These are phyloP conservation scores for Pythium rhizo-oryzae DNA, from an alignment of 352 stramenopile genomes.

Conservation along the genomic window DNA sequence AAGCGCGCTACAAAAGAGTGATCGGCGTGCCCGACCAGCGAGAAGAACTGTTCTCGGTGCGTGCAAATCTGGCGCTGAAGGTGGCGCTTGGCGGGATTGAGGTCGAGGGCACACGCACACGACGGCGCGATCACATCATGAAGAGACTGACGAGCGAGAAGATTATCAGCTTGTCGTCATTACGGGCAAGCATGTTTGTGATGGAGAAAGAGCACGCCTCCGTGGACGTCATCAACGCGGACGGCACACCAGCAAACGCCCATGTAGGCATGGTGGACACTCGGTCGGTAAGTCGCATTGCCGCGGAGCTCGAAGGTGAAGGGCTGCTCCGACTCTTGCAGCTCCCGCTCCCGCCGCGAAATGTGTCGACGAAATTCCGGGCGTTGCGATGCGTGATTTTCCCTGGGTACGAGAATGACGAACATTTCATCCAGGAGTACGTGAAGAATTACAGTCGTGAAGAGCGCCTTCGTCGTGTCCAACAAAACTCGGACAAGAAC, in stretches of 20 bases:
- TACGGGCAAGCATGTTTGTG: conserved; percentile 74
- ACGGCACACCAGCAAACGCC: conserved; percentile 8
- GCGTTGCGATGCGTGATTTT: conserved; percentile 70
- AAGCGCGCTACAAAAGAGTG: conserved; percentile 25
- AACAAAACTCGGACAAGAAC: conserved; percentile 58
- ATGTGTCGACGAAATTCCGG: conserved; percentile 83
- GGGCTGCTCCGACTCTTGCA: conserved; percentile 59
- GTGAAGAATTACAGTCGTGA: conserved; percentile 80
- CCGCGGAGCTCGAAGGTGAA: conserved; percentile 56
- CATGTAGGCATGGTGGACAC: conserved; percentile 68
- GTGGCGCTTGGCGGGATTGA: conserved; percentile 54
- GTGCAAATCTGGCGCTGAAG: conserved; percentile 62
- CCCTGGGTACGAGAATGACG: conserved; percentile 66
- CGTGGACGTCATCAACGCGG: conserved; percentile 10
- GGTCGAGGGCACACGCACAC: conserved; percentile 59
- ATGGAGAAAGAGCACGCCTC: conserved; percentile 57
- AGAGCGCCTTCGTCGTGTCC: conserved; percentile 69
- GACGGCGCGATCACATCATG: conserved; percentile 66
- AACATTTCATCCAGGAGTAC: conserved; percentile 70
- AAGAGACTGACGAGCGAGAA: conserved; percentile 63
- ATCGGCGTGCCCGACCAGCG: conserved; percentile 22
- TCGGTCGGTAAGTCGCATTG: conserved; percentile 72
- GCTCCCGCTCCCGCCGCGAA: conserved; percentile 64
- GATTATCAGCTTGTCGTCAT: conserved; percentile 77
- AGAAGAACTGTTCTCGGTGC: conserved; percentile 41